These are phyloP conservation scores for Pythium aquatile DNA, from an alignment of 352 stramenopile genomes.

Conservation along the genomic window DNA sequence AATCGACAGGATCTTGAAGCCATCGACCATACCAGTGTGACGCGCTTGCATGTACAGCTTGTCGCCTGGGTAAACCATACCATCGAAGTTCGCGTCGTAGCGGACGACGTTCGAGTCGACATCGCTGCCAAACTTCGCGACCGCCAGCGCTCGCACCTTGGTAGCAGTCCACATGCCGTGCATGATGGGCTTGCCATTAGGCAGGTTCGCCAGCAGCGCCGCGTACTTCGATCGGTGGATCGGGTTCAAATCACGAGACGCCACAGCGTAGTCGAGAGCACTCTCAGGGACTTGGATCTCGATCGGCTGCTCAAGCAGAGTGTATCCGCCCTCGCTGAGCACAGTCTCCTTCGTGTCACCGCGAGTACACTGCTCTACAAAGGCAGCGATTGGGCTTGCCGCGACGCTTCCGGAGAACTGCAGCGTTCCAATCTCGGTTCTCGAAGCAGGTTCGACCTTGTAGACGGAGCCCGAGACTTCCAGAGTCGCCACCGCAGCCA, in stretches of 20 bases:
- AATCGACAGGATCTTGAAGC: constrained; percentile 67
- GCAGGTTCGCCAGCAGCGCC: constrained; percentile 71
- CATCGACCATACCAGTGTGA: constrained; percentile 62
- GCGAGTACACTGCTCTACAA: constrained; percentile 7
- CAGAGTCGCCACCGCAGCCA: constrained; percentile 39
- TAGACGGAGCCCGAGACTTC: constrained; percentile 50
- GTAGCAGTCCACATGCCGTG: constrained; percentile 87
- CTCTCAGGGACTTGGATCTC: constrained; percentile 62
- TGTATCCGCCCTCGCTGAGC: constrained; percentile 56
- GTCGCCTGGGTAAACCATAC: constrained; percentile 87
- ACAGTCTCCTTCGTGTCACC: constrained; percentile 25
- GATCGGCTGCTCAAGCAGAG: constrained; percentile 65
- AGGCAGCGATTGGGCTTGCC: constrained; percentile 16
- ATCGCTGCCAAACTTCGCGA: constrained; percentile 43
- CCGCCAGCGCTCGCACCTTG: constrained; percentile 75
- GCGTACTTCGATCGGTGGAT: constrained; percentile 82
- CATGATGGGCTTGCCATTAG: constrained; percentile 79
- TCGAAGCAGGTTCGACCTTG: constrained; percentile 33
- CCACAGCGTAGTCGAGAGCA: constrained; percentile 69
- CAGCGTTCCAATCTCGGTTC: constrained; percentile 28
- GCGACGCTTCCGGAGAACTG: constrained; percentile 18
- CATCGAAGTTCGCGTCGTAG: constrained; percentile 82
- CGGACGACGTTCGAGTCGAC: constrained; percentile 68
- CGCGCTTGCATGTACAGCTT: constrained; percentile 76
- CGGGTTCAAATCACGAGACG: constrained; percentile 84